phyloP scores from a whole-genome alignment of 768 basidiomycete genomes.

The Jaapia argillacea region DNA sequence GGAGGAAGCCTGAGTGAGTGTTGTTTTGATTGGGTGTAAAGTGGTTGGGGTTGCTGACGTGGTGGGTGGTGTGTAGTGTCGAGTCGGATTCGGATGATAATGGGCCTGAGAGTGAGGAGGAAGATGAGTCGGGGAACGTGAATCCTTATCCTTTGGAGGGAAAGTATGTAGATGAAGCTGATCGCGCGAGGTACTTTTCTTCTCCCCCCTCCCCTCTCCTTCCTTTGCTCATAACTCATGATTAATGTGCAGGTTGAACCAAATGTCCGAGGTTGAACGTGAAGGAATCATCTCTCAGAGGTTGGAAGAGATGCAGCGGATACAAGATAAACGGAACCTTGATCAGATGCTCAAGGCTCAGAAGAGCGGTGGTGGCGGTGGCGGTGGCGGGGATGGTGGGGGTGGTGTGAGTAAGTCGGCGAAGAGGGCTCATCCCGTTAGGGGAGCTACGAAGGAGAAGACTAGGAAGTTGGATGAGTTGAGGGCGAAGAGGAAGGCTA shows the following conservation, averaged over 20 bases:
- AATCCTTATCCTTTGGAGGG: slow-evolving; percentile 89
- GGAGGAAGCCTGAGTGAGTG: slow-evolving; percentile 66
- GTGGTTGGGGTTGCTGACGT: too few relatives aligned
- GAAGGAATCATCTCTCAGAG: slow-evolving; percentile 80
- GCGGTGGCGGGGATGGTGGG: slow-evolving; percentile 57
- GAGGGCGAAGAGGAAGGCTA: slow-evolving; percentile 79
- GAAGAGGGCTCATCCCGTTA: slow-evolving; percentile 56
- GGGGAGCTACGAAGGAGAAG: slow-evolving; percentile 77
- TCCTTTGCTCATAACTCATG: slow-evolving; percentile 8
- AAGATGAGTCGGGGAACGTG: slow-evolving; percentile 26
- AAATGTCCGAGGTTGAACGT: slow-evolving; percentile 80
- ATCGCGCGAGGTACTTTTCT: slow-evolving; percentile 64
- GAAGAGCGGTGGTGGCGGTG: slow-evolving; percentile 33
- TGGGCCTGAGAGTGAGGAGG: slow-evolving; percentile 55
- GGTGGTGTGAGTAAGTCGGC: slow-evolving; percentile 60
- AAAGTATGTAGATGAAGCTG: slow-evolving; percentile 78
- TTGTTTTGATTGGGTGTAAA: slow-evolving; percentile 5
- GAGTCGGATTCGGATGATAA: slow-evolving; percentile 41
- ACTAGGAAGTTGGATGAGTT: slow-evolving; percentile 71
- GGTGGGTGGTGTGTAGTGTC: too few relatives aligned
- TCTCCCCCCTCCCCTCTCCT: slow-evolving; percentile 10
- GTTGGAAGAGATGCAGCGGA: slow-evolving; percentile 69
- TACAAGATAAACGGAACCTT: slow-evolving; percentile 60
- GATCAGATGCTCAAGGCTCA: slow-evolving; percentile 68
- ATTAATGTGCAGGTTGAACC: slow-evolving; percentile 46